Evolutionary conservation across 176 grass and related monocot genomes (phyloP), one percentile per base, ranked within the genome.

Genomic region (Carex myosuroides): DNA sequence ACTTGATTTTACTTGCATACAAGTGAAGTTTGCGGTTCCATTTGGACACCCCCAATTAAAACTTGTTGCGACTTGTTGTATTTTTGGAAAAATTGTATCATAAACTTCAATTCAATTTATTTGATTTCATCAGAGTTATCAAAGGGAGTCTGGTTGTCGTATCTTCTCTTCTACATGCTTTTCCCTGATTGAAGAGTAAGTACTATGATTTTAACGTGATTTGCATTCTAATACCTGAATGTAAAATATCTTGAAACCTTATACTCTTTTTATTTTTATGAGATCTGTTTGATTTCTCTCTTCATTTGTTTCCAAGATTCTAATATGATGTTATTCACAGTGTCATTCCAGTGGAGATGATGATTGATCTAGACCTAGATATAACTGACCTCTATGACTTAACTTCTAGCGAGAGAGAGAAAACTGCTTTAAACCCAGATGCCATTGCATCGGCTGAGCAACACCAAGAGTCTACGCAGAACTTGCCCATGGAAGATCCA

Each of bases 171-270:
- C 89, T 87, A 88, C 83, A 84, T 94, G 91, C 78, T 99, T 92
- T 87, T 92, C 91, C 41, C 91, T 87, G 56, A 77, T 94, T 65
- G 83, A 84, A 81, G 93, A 95, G 96, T 99, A 92, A 86, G 96
- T 92, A 85, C 69, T 83, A 42, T 13, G 9, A 83, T 33, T 20
- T 24, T 81, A 71, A 57, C n/a, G 9, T 85, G 85, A 20, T 67
- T 79, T 14, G 73, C 29, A 69, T 60, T 64, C 64, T 50, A 72
- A 65, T 83, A 37, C 82, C 52, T 33, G 6, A 32, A 86, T 69
- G 85, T 85, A n/a, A 41, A 29, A 53, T 52, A 16, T 75, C 22
- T 17, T 68, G 13, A 24, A 24, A 53, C 32, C 64, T 35, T 12
- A 44, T n/a, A n/a, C 48, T 55, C 24, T 35, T 41, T 70, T 74